Evolutionary conservation across 148 eudicot species (phyloP).

Genomic region (Chenopodium formosanum): DNA sequence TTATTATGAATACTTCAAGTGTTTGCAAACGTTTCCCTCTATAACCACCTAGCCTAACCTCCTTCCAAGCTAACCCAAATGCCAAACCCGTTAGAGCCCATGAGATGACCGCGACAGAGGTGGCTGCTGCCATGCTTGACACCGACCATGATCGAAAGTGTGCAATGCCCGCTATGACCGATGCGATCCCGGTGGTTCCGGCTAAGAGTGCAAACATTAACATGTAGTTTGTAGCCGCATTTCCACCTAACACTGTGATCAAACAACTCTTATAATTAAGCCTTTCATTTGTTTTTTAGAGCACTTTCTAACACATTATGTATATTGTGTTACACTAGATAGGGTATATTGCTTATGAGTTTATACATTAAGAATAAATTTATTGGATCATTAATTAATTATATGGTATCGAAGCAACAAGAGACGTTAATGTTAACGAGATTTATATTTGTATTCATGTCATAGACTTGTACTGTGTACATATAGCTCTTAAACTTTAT

Average conservation of each 20-base stretch:
- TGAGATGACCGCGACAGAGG: slow-evolving; percentile 45
- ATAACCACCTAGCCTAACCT: slow-evolving; percentile 64
- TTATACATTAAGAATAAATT: too few species aligned
- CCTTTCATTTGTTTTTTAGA: too few species aligned
- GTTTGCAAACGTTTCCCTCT: slow-evolving; percentile 80
- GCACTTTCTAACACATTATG: too few species aligned
- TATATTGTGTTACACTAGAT: too few species aligned
- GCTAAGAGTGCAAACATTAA: slow-evolving; percentile 56
- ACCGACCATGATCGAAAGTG: slow-evolving; percentile 58
- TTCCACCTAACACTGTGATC: slow-evolving; percentile 66
- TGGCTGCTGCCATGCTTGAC: slow-evolving; percentile 54
- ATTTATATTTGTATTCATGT: too few species aligned
- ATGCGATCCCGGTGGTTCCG: slow-evolving; percentile 46
- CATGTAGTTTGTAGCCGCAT: slow-evolving; percentile 63
- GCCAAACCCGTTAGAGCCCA: slow-evolving; percentile 60
- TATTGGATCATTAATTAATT: too few species aligned
- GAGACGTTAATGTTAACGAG: too few species aligned
- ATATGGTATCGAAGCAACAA: too few species aligned
- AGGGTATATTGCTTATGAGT: too few species aligned
- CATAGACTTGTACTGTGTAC: too few species aligned
- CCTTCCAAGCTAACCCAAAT: slow-evolving; percentile 84
- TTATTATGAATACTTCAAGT: slow-evolving; percentile 45
- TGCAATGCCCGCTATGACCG: slow-evolving; percentile 42
- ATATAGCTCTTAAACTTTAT: too few species aligned
- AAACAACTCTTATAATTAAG: too few species aligned